Evolutionary conservation across 2,329 filamentous ascomycete species (phyloP), one percentile per base, ranked within the genome.

Genomic region (Didymella lethalis): DNA sequence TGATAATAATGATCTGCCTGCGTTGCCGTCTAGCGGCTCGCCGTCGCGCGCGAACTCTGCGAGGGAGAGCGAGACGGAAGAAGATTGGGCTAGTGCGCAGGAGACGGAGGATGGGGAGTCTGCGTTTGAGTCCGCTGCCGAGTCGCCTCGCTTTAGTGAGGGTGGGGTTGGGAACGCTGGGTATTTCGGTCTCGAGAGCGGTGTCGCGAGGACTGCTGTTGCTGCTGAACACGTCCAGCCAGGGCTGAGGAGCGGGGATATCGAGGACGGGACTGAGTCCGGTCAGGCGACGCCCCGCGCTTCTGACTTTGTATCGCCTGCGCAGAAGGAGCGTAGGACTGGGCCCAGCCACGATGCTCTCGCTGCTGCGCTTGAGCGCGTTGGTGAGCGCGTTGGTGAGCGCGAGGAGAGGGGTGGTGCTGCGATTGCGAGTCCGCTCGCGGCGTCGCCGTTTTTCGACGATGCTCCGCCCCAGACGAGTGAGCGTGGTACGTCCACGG

Each of bases 221-320:
- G 23, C 10, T 14, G 40, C 4, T 6, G 20, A 25, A 7, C 40
- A 43, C 1, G 10, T 43, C 20, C 20, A 43, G 7, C 7, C n/a
- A 7, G 36, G 11, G 36, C 36, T 38, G n/a, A 5, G 4, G 1
- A 38, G 20, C 8, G 20, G 36, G 36, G 72, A 77, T 4, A 69
- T 74, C 10, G 69, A 78, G 8, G 58, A 61, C 2, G 71, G 84
- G 28, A 77, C 87, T 8, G 88, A 82, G 44, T 91, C 88, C 6
- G 81, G 87, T 64, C 86, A 91, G 69, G 83, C 84, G 0, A 93
- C 90, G 1, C 90, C 90, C 1, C 90, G 86, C 61, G 88, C 88
- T 4, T 82, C 81, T 18, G 75, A 80, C 10, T 84, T 83, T 50
- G 72, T 77, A 14, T 55, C 76, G 45, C 68, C 62, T 38, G 45